Evolutionary conservation across 768 basidiomycete species (phyloP).

Genomic region (Lactifluus piperatus): DNA sequence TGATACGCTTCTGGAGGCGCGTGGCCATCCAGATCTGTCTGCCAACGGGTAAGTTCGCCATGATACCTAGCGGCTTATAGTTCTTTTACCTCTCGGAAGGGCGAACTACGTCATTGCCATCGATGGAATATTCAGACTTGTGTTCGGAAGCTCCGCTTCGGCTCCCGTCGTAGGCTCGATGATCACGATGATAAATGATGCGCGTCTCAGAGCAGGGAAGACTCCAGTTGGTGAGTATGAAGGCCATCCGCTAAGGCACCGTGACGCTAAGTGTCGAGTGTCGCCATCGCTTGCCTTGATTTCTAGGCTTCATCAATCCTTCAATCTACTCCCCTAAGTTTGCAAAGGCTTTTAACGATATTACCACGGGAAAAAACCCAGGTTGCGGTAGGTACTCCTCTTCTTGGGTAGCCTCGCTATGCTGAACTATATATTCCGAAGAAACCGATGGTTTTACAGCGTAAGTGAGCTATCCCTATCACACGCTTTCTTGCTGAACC

Average conservation of each 20-base stretch:
- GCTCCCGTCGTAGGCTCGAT: constrained; percentile 29
- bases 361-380: constrained; percentile 2
- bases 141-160: constrained; percentile 31
- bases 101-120: constrained; percentile 13
- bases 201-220: constrained; percentile 27
- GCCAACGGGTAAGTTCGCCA: constrained; percentile 26
- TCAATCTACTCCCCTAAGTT: neutral
- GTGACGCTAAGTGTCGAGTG: neutral
- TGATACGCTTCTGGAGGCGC: constrained; percentile 17
- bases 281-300: neutral
- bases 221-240: neutral
- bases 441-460: no score
- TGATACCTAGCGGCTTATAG: neutral
- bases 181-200: constrained; percentile 31
- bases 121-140: constrained; percentile 23
- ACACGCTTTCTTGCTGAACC: no score
- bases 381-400: no score
- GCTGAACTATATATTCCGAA: no score
- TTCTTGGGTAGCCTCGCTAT: no score
- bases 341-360: constrained; percentile 6
- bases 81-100: neutral
- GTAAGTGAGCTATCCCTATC: no score
- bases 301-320: constrained; percentile 7
- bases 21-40: constrained; percentile 29
- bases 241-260: no score